Percentiles rank a stretch among this genome's conserved stretches.
Evolutionary conservation across 106 monocot genomes (phyloP).

Genomic region (Dioscorea alata): DNA sequence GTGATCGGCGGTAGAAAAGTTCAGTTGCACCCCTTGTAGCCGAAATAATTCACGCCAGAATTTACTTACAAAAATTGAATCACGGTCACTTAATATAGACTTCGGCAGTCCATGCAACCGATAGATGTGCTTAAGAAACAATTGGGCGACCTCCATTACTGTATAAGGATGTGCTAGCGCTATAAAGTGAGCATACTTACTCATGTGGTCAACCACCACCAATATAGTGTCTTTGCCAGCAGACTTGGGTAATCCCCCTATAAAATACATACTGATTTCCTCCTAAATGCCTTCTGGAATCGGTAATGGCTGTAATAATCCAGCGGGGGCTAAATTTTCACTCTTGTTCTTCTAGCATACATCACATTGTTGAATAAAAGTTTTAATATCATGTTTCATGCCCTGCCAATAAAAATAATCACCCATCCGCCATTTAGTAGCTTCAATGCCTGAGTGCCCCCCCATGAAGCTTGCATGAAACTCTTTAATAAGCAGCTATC

Average conservation of each 20-base stretch:
- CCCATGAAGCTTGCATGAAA: not conserved
- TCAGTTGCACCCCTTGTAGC: too few relatives aligned
- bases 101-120: too few relatives aligned
- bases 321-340: too few relatives aligned
- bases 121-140: too few relatives aligned
- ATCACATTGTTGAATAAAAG: not conserved
- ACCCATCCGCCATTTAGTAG: not conserved
- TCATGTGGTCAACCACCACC: slow-evolving; percentile 2
- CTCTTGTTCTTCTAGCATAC: too few relatives aligned
- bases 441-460: not conserved
- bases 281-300: not conserved
- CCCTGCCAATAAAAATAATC: not conserved
- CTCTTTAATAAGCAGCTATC: not conserved
- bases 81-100: too few relatives aligned
- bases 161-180: too few relatives aligned
- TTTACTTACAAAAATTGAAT: too few relatives aligned
- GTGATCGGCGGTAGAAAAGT: too few relatives aligned
- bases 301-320: too few relatives aligned
- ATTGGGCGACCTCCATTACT: too few relatives aligned
- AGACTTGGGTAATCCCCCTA: not conserved
- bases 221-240: not conserved
- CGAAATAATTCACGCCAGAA: too few relatives aligned
- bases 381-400: not conserved
- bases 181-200: slow-evolving; percentile 9
- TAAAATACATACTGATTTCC: slow-evolving; percentile 10